phyloP scores from a whole-genome alignment of 1,139 yeast genomes.

The Arxiozyma bovina region DNA sequence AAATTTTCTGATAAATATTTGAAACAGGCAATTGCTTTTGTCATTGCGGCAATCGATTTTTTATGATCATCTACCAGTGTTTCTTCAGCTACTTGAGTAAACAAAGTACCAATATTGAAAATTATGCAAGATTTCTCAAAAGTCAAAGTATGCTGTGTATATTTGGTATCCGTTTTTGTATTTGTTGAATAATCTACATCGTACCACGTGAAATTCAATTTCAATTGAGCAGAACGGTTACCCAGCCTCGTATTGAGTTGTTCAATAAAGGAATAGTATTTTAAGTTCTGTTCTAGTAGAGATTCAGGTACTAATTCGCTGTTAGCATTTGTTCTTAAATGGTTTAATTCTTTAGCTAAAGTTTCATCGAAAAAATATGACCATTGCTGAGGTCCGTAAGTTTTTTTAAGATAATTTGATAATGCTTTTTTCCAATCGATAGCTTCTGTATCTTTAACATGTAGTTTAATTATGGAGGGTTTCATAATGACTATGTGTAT shows the following conservation, averaged over 20 bases:
- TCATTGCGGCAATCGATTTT: constrained; percentile 51
- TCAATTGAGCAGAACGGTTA: constrained; percentile 46
- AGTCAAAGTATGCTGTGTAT: constrained; percentile 60
- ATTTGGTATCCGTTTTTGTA: constrained; percentile 36
- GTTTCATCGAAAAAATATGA: constrained; percentile 25
- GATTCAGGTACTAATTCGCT: constrained; percentile 42
- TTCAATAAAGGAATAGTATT: constrained; percentile 77
- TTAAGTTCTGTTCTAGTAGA: constrained; percentile 45
- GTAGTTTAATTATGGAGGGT: constrained; percentile 19
- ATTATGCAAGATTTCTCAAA: constrained; percentile 84
- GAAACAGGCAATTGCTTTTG: constrained; percentile 74
- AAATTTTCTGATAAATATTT: constrained; percentile 71
- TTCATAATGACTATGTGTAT: constrained; percentile 16
- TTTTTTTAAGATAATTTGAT: constrained; percentile 23
- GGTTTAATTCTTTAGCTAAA: constrained; percentile 22
- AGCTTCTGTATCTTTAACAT: constrained; percentile 27
- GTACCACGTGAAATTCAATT: constrained; percentile 66
- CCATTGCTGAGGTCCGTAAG: constrained; percentile 29
- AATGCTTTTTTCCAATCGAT: constrained; percentile 27
- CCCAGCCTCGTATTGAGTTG: constrained; percentile 71
- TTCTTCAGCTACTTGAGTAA: constrained; percentile 41
- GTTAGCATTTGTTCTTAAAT: constrained; percentile 32
- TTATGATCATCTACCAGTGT: constrained; percentile 43
- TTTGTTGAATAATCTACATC: constrained; percentile 46
- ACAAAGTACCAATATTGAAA: constrained; percentile 60